Conservation (phyloP, 352 stramenopile species). For the Phytophthora sojae region DNA sequence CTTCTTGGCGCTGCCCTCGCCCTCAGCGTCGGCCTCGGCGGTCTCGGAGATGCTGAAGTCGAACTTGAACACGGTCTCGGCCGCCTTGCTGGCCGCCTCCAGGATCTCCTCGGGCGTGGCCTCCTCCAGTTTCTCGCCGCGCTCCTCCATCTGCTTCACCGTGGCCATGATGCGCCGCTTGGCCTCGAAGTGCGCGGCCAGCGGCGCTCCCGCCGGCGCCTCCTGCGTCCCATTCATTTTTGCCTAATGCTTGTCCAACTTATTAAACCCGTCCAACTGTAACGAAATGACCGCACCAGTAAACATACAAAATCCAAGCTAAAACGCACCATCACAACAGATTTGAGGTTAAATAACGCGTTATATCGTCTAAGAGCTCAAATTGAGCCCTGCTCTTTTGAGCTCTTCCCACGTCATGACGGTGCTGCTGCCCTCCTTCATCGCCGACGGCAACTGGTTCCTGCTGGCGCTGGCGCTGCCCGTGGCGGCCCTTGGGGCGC, state of each 20-base stretch:
- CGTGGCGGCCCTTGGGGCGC: slow-evolving; percentile 31
- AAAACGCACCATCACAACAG: neutral
- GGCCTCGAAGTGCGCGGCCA: slow-evolving; percentile 61
- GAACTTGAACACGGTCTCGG: slow-evolving; percentile 57
- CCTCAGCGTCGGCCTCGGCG: neutral
- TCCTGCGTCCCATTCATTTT: slow-evolving; percentile 39
- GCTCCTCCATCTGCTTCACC: slow-evolving; percentile 37
- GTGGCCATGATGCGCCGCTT: slow-evolving; percentile 49
- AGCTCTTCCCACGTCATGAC: slow-evolving; percentile 40
- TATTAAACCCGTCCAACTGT: neutral
- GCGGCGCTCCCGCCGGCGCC: slow-evolving; percentile 26
- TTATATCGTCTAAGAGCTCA: too few relatives aligned
- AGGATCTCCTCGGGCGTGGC: slow-evolving; percentile 45
- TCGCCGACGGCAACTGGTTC: slow-evolving; percentile 77
- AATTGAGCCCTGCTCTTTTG: too few relatives aligned
- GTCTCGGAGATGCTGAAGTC: slow-evolving; percentile 45
- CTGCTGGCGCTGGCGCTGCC: slow-evolving; percentile 46
- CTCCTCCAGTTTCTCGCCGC: slow-evolving; percentile 42
- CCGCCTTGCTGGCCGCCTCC: slow-evolving; percentile 31
- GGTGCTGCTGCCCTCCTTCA: slow-evolving; percentile 69
- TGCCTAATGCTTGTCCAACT: neutral
- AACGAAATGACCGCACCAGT: neutral
- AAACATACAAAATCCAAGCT: neutral
- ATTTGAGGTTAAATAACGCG: too few relatives aligned
- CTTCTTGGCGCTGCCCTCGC: slow-evolving; percentile 23